Base-by-base conservation (phyloP, 768 basidiomycete genomes). In the Rubroboletus satanas region DNA sequence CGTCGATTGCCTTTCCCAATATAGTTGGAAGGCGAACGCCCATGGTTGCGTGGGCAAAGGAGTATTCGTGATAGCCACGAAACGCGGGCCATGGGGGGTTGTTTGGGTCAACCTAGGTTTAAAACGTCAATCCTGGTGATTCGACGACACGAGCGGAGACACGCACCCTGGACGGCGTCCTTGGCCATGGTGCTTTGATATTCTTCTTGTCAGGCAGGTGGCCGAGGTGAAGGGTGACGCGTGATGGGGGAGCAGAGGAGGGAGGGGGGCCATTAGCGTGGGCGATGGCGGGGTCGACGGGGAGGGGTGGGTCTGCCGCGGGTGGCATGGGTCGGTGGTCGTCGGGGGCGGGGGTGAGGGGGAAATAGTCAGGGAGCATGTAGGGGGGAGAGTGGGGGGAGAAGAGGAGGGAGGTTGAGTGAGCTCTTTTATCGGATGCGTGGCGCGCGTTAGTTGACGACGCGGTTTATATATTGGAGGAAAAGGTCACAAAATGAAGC, bases 11-110 rank as follows among this genome's bases (percentile, higher is more conserved):
- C 74, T 97, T 98, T 60, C 93, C 92, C 45, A 97, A 78, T 59
- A 98, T 98, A 38, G 95, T 96, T 2, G 95, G 95, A 26, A 97
- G 83, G 45, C 95, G 87, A n/a, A 88, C 85, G 57, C 92, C 90
- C 94, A 97, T 97, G 4, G 94, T 96, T 32, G 93, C 95, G 73
- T 95, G 83, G 37, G 87, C 87, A 65, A 91, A 91, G 0, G 86
- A 90, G 67, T 85, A 90, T 63, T 90, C 85, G 68, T 86, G 83
- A 67, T 90, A 89, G 5, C 88, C 87, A 41, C 89, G 84, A 71
- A 82, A 90, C 0, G 88, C 88, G 35, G 89, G 88, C 79, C 78
- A 90, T 17, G 88, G 88, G 10, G 88, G 88, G 74, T 90, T 89
- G 69, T 90, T 90, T 32, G 88, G 88, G 68, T 90, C 86, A 43